Percentiles rank a stretch among this genome's conserved stretches.
Evolutionary conservation across 2,329 filamentous ascomycete species (phyloP).

Genomic region (Penicillium sp.): DNA sequence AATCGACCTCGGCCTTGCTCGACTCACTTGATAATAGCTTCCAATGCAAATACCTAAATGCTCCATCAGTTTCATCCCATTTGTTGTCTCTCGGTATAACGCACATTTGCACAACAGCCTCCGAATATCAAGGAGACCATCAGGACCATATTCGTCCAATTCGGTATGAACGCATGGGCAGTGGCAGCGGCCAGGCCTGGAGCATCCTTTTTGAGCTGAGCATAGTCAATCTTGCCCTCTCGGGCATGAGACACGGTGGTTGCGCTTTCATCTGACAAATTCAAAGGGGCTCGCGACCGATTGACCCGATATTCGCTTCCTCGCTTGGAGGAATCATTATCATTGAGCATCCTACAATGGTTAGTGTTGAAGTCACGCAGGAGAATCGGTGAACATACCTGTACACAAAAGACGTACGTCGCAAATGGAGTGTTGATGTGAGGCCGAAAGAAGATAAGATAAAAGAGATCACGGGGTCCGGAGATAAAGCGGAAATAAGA

Average conservation of each 20-base stretch:
- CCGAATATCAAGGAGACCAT: constrained; percentile 91
- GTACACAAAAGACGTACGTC: background rate
- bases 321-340: constrained; percentile 10
- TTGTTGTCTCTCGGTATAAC: constrained; percentile 29
- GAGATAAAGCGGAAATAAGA: background rate
- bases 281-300: background rate
- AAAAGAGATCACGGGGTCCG: background rate
- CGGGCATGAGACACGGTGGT: background rate
- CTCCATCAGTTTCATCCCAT: constrained; percentile 21
- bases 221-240: background rate
- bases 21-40: constrained; percentile 88
- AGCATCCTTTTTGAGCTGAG: constrained; percentile 9
- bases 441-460: background rate
- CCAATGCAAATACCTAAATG: constrained; percentile 83
- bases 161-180: constrained; percentile 49
- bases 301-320: constrained; percentile 7
- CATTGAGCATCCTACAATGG: constrained; percentile 18
- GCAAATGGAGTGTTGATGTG: background rate
- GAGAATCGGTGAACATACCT: too few species aligned
- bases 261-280: background rate
- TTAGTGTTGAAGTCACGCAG: background rate
- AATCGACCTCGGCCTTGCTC: background rate
- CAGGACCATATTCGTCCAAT: constrained; percentile 62
- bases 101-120: constrained; percentile 89
- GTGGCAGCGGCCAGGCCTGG: constrained; percentile 28